Conservation (phyloP, 352 stramenopile species). For the Pythium plurisporium region DNA sequence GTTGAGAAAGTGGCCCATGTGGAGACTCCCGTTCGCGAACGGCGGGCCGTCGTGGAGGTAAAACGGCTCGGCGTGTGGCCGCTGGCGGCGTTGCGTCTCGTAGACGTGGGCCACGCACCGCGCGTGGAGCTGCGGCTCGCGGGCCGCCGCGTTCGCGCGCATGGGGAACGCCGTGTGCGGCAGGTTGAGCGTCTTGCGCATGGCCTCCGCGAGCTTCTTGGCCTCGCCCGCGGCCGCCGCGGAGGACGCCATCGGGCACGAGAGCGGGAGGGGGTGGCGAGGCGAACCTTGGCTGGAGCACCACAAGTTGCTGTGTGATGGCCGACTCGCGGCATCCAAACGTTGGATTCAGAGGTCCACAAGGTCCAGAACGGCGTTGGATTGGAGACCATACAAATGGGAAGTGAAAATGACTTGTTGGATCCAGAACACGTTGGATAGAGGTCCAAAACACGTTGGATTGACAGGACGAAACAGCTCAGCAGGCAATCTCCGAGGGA, state of each 20-base stretch:
- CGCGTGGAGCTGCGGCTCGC: constrained; percentile 68
- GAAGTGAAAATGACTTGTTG: no score
- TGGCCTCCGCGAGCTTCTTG: constrained; percentile 62
- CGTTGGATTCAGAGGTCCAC: constrained; percentile 13
- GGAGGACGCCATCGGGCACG: background rate
- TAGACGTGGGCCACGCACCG: constrained; percentile 68
- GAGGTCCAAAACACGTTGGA: constrained; percentile 6
- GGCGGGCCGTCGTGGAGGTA: constrained; percentile 97
- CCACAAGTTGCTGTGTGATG: constrained; percentile 13
- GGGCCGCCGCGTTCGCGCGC: constrained; percentile 90
- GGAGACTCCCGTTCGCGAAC: constrained; percentile 98
- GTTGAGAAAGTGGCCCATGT: constrained; percentile 96
- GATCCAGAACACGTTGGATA: no score
- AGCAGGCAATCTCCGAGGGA: no score
- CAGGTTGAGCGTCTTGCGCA: constrained; percentile 93
- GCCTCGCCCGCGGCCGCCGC: constrained; percentile 27
- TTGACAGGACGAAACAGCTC: no score
- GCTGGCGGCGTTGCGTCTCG: constrained; percentile 24
- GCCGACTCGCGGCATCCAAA: constrained; percentile 10
- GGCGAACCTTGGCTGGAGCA: no score
- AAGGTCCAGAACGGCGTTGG: background rate
- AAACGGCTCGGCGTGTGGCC: constrained; percentile 55
- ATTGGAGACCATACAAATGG: no score
- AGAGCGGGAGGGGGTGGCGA: no score
- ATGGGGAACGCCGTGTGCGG: constrained; percentile 95